These are phyloP conservation scores for Colletotrichum trifolii DNA, from an alignment of 2,329 filamentous ascomycete species.

Conservation along the genomic window DNA sequence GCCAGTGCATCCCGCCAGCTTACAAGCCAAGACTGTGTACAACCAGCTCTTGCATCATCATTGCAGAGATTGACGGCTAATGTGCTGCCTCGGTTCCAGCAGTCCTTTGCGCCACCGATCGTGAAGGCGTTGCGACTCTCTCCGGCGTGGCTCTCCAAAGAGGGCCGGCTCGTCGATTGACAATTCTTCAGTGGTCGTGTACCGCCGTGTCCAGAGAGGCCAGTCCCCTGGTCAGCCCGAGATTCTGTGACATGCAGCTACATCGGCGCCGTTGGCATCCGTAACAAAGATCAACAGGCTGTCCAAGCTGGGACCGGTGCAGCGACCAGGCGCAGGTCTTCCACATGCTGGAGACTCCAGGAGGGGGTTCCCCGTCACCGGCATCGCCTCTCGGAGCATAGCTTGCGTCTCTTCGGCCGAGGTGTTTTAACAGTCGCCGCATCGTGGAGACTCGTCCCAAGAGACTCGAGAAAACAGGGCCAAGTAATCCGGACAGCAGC, in stretches of 20 bases:
- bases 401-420: no score
- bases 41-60: slow-evolving; percentile 1
- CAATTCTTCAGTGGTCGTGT: no score
- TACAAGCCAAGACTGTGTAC: slow-evolving; percentile 17
- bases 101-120: no score
- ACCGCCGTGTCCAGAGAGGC: not conserved
- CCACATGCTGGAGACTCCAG: no score
- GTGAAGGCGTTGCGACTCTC: no score
- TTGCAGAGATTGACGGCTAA: slow-evolving; percentile 1
- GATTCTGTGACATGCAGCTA: not conserved
- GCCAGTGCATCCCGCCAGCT: slow-evolving; percentile 12
- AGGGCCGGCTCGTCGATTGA: not conserved
- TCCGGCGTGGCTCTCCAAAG: no score
- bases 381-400: no score
- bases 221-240: slow-evolving; percentile 9
- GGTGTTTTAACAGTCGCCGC: no score
- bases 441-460: not conserved
- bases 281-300: slow-evolving; percentile 17
- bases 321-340: no score
- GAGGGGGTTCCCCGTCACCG: no score
- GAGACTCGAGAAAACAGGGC: slow-evolving; percentile 27
- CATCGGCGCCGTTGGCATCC: slow-evolving; percentile 10
- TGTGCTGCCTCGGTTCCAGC: no score
- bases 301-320: not conserved
- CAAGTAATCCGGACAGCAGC: slow-evolving; percentile 3